phyloP scores from a whole-genome alignment of 768 basidiomycete species.

The Russula ochroleuca region DNA sequence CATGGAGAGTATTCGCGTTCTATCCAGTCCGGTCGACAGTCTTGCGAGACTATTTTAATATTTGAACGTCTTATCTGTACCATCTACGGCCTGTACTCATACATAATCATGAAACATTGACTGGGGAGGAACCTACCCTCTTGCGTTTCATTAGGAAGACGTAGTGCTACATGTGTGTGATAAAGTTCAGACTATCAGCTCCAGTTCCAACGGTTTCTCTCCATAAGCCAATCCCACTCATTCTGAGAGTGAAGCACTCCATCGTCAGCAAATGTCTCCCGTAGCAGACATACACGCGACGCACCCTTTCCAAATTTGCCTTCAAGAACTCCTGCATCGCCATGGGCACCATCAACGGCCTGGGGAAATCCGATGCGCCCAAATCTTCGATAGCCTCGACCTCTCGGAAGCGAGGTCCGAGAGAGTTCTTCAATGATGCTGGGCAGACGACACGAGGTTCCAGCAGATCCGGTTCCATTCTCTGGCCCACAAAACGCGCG shows the following conservation, averaged over 20 bases:
- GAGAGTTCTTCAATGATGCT: background rate
- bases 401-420: constrained; percentile 13
- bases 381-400: constrained; percentile 17
- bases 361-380: constrained; percentile 3
- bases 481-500: constrained; percentile 14
- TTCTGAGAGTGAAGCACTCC: background rate
- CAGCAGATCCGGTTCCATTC: constrained; percentile 10
- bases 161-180: no score
- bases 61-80: background rate
- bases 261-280: background rate
- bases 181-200: background rate
- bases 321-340: constrained; percentile 12
- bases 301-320: constrained; percentile 12
- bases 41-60: background rate
- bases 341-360: constrained; percentile 13
- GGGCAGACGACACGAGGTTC: constrained; percentile 13
- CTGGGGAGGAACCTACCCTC: background rate
- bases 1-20: background rate
- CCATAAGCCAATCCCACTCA: constrained; percentile 21
- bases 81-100: constrained; percentile 10
- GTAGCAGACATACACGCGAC: background rate
- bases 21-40: background rate
- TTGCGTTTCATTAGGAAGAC: background rate
- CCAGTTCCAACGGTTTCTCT: constrained; percentile 19
- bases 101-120: constrained; percentile 13